These are phyloP conservation scores for Aristolochia contorta DNA, from an alignment of 164 flowering plant genomes.

Conservation along the genomic window DNA sequence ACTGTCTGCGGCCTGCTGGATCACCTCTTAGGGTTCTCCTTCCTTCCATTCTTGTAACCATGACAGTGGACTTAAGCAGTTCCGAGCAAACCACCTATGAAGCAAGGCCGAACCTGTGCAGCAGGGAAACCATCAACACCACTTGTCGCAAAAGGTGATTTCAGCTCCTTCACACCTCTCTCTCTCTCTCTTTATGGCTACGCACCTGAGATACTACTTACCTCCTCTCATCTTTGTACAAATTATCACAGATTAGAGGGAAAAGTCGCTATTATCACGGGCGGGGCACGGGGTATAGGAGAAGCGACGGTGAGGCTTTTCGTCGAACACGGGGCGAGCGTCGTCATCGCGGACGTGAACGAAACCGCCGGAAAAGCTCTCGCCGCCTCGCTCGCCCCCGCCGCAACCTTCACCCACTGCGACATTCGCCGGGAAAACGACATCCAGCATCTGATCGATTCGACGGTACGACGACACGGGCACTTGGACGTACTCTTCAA, in stretches of 20 bases:
- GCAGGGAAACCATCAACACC: constrained; percentile 14
- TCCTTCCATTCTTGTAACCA: neutral
- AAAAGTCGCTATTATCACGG: constrained; percentile 69
- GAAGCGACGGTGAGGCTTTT: constrained; percentile 68
- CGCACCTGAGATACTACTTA: no score
- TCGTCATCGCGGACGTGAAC: constrained; percentile 59
- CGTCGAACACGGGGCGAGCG: constrained; percentile 60
- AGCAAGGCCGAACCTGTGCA: constrained; percentile 14
- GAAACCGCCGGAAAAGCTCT: constrained; percentile 33
- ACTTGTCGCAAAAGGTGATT: constrained; percentile 29
- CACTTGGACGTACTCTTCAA: constrained; percentile 66
- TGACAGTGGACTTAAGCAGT: constrained; percentile 30
- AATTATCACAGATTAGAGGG: constrained; percentile 57
- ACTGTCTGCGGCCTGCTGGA: no score
- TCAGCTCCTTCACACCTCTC: neutral
- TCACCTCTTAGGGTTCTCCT: no score
- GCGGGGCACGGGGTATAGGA: constrained; percentile 78
- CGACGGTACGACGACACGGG: constrained; percentile 38
- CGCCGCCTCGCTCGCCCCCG: constrained; percentile 35
- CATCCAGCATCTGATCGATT: constrained; percentile 30
- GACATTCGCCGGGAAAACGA: constrained; percentile 66
- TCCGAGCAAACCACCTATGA: constrained; percentile 26
- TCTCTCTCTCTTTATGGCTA: neutral
- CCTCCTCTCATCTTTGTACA: neutral
- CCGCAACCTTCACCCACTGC: constrained; percentile 50